Base-by-base conservation (phyloP, 805 yeast species). In the Zygoascus biomembranicola region DNA sequence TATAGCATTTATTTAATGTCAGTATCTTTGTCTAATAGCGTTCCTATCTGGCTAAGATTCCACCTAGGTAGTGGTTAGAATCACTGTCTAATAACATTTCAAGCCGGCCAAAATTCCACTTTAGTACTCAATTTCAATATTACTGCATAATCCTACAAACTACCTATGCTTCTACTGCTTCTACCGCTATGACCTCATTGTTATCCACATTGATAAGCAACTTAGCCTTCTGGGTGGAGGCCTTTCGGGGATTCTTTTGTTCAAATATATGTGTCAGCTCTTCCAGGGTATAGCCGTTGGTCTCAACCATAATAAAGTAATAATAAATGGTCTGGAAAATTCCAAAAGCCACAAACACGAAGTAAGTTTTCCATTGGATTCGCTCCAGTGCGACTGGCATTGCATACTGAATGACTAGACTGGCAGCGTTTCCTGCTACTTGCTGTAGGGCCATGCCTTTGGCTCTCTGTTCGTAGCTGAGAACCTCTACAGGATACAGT, bases 231-330 rank as follows among this genome's bases (percentile, higher is more conserved):
- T 44, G 35, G 9, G 44, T 41, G 9, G 58, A 55, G 6, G 55
- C 61, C 55, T 54, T 54, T 45, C 50, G 51, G 35, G 61, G 61
- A 43, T 49, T 55, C 6, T 46, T 50, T 13, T 55, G 54, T 5
- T 43, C 41, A 39, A 60, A 75, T 73, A 82, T 74, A 64, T 77
- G 81, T 66, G 85, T 89, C 59, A 86, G 86, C 72, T 86, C 90
- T 71, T 87, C 94, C 68, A 87, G 77, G 39, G 87, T 77, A 64
- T 84, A 76, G 54, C 94, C 94, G 72, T 79, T 81, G 55, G 95
- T 87, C 70, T 85, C 90, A 61, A 81, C 80, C 58, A 87, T 79
- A 61, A 77, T 75, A 75, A 86, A 82, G 76, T 77, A 80, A n/a
- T 48, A 31, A n/a, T 16, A 43, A 16, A 14, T 37, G 18, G 32